Conservation (phyloP, 2,329 filamentous ascomycete genomes). For the Alternaria solani region DNA sequence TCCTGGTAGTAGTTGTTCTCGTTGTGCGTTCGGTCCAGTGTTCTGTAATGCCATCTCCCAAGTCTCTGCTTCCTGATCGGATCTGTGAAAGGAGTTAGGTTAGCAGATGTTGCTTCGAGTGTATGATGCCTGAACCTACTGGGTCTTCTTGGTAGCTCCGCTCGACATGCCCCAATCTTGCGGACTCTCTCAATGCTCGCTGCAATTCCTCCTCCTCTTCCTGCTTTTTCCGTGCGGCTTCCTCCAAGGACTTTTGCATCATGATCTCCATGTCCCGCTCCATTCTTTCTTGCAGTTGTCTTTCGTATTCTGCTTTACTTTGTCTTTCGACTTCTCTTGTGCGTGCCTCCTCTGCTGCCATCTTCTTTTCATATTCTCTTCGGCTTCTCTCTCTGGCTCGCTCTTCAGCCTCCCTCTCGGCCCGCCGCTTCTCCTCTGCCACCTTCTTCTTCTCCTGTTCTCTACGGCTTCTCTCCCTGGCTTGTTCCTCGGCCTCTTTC, state of each 20-base stretch:
- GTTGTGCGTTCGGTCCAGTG: slow-evolving; percentile 7
- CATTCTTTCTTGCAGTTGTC: slow-evolving; percentile 10
- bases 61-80: slow-evolving; percentile 8
- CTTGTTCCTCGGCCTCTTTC: slow-evolving; percentile 1
- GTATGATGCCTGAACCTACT: slow-evolving; percentile 4
- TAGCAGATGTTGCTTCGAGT: neutral
- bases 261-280: slow-evolving; percentile 18
- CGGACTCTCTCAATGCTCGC: slow-evolving; percentile 12
- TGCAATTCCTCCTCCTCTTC: slow-evolving; percentile 20
- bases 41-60: neutral
- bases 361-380: slow-evolving; percentile 8
- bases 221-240: slow-evolving; percentile 9
- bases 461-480: neutral
- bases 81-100: slow-evolving; percentile 7
- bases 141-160: slow-evolving; percentile 10
- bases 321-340: slow-evolving; percentile 6
- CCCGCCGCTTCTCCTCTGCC: neutral
- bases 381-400: neutral
- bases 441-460: slow-evolving; percentile 8
- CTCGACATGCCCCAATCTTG: neutral
- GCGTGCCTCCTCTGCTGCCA: slow-evolving; percentile 2
- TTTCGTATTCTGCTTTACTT: slow-evolving; percentile 13
- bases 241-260: slow-evolving; percentile 19
- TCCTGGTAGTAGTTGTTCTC: neutral
- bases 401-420: slow-evolving; percentile 1